Evolutionary conservation across 495 filamentous ascomycete genomes (phyloP).

Genomic region (Podospora comata): DNA sequence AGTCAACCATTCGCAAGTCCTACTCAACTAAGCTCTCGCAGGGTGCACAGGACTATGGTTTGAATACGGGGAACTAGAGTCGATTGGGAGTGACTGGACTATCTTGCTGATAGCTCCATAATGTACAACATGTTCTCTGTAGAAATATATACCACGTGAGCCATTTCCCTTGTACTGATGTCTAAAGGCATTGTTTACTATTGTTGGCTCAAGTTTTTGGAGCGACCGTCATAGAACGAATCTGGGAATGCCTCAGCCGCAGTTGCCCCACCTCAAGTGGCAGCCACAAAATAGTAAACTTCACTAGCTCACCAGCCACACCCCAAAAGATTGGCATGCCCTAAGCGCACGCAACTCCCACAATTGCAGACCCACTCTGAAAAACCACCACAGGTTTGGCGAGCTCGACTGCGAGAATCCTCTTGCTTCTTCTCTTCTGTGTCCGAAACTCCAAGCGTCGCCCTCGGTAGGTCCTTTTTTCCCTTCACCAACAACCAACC

Average conservation of each 20-base stretch:
- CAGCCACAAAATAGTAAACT: no score
- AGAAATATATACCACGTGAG: not conserved
- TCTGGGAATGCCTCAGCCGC: not conserved
- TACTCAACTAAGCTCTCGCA: not conserved
- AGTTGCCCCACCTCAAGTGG: no score
- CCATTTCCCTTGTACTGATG: no score
- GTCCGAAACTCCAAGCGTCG: conserved; percentile 8
- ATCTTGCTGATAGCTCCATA: not conserved
- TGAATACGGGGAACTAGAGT: not conserved
- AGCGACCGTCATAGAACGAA: not conserved
- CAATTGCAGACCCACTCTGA: conserved; percentile 1
- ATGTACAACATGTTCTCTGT: not conserved
- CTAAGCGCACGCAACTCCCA: conserved; percentile 4
- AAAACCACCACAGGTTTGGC: not conserved
- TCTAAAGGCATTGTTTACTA: no score
- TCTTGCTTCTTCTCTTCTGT: not conserved
- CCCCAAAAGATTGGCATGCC: not conserved
- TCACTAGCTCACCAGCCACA: no score
- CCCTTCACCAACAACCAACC: conserved; percentile 16
- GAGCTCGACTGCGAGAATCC: not conserved
- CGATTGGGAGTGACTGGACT: not conserved
- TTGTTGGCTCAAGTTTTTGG: no score
- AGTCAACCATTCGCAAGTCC: conserved; percentile 1
- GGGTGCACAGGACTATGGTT: not conserved
- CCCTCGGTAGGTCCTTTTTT: conserved; percentile 7